Evolutionary conservation across 352 stramenopile species (phyloP).

Genomic region (Globisporangium radiosum): DNA sequence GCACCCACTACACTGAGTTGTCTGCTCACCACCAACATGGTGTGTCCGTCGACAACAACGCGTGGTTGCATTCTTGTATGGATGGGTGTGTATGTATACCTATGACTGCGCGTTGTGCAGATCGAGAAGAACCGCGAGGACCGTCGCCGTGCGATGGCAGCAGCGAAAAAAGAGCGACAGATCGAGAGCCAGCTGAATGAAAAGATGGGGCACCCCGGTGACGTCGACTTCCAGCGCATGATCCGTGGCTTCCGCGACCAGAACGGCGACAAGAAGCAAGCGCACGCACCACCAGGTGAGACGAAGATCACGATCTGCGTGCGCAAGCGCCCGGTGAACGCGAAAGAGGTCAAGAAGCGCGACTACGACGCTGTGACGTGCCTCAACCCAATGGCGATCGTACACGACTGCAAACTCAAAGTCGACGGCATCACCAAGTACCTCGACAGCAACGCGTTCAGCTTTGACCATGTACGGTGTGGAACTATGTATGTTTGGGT

Average conservation of each 20-base stretch:
- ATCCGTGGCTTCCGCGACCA: constrained; percentile 83
- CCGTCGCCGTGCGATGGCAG: constrained; percentile 75
- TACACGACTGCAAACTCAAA: constrained; percentile 97
- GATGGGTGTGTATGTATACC: not conserved
- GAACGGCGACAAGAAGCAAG: constrained; percentile 46
- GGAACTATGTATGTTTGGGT: not conserved
- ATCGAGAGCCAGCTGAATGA: constrained; percentile 78
- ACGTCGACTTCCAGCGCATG: constrained; percentile 91
- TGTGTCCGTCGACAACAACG: no score
- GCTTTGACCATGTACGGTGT: constrained; percentile 63
- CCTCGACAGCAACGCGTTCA: constrained; percentile 95
- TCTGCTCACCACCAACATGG: no score
- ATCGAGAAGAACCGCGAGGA: constrained; percentile 85
- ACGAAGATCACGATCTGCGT: constrained; percentile 95
- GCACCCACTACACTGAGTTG: not conserved
- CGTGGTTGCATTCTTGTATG: no score
- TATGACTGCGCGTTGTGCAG: constrained; percentile 14
- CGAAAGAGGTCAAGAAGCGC: constrained; percentile 83
- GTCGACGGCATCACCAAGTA: constrained; percentile 99
- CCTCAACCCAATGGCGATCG: constrained; percentile 90
- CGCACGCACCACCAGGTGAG: constrained; percentile 41
- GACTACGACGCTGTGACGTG: constrained; percentile 97
- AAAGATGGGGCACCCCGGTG: constrained; percentile 69
- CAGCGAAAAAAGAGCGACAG: constrained; percentile 82
- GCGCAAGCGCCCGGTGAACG: constrained; percentile 93